Base-by-base conservation (phyloP, 208 protist species). In the Blechomonas ayalai region DNA sequence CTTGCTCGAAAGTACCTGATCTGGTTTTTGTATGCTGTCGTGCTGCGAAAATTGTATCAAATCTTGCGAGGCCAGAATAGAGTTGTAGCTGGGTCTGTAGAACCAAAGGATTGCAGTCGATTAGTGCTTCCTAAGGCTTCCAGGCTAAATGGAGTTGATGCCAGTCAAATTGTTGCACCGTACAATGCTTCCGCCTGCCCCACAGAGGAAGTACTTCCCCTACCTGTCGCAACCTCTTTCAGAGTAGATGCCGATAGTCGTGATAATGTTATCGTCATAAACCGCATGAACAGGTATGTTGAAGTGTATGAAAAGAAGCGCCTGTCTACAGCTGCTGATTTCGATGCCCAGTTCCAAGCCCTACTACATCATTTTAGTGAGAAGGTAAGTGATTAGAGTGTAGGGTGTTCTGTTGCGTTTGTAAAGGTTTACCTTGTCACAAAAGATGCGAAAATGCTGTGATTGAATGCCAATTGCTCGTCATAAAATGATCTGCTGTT, bases 291-390 rank as follows among this genome's bases (percentile, higher is more conserved):
- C 26, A 49, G 73, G 5, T 82, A 73, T 27, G 55, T 82, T 2
- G 73, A 82, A 29, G 65, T 82, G 24, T 82, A 82, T 32, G 67
- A 75, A 39, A 61, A 64, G n/a, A 72, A 58, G 41, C 72, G 66
- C 26, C 43, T 73, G 5, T 34, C 52, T 0, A 53, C 50, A 27
- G 47, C 65, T 18, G 59, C 60, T 25, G 65, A 69, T 22, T 51
- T 63, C 6, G 70, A 73, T 15, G 55, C 44, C 8, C 51, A 78
- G 34, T 63, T 78, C 15, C 51, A 67, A 28, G 47, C 48, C 0
- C 39, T 78, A 15, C 52, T 78, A 2, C 57, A 55, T 37, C 54
- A 72, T 49, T 78, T 78, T 42, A n/a, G n/a, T n/a, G n/a, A n/a
- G n/a, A n/a, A n/a, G n/a, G n/a, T n/a, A n/a, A n/a, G n/a, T n/a